These are phyloP conservation scores for Bacidia rubella DNA, from an alignment of 495 filamentous ascomycete genomes.

Conservation along the genomic window DNA sequence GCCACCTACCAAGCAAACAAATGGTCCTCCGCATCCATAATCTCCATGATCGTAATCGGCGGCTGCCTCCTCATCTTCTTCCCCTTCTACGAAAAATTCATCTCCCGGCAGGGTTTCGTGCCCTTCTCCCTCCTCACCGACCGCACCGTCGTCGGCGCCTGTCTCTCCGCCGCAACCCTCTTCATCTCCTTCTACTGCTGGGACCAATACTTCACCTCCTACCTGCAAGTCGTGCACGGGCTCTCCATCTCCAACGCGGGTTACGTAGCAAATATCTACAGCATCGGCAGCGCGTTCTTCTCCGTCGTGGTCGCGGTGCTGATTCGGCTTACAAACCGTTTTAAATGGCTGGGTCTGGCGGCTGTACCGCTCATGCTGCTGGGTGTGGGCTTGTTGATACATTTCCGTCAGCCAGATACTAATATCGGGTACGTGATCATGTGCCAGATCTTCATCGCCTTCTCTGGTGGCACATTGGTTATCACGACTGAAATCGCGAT, in stretches of 20 bases:
- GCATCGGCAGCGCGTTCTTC: slow-evolving; percentile 53
- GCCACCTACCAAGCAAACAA: slow-evolving; percentile 29
- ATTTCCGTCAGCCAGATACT: slow-evolving; percentile 44
- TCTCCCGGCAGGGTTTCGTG: slow-evolving; percentile 45
- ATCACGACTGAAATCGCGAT: slow-evolving; percentile 53
- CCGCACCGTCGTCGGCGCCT: slow-evolving; percentile 53
- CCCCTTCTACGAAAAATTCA: slow-evolving; percentile 42
- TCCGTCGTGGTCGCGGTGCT: slow-evolving; percentile 39
- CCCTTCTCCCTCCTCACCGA: slow-evolving; percentile 45
- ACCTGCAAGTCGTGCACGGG: slow-evolving; percentile 57
- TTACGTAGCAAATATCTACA: slow-evolving; percentile 57
- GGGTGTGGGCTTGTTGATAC: slow-evolving; percentile 51
- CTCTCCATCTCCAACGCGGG: slow-evolving; percentile 41
- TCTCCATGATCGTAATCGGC: slow-evolving; percentile 45
- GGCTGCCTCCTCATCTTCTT: slow-evolving; percentile 42
- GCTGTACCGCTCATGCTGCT: slow-evolving; percentile 49
- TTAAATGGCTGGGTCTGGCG: slow-evolving; percentile 44
- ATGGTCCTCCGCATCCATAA: slow-evolving; percentile 41
- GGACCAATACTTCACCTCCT: slow-evolving; percentile 53
- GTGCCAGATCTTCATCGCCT: slow-evolving; percentile 68
- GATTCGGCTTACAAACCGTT: slow-evolving; percentile 43
- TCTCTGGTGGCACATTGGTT: slow-evolving; percentile 49
- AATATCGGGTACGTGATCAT: slow-evolving; percentile 57
- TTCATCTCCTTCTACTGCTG: slow-evolving; percentile 49
- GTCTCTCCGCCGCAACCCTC: slow-evolving; percentile 36